Evolutionary conservation across 441 rosid genomes (phyloP), one percentile per base, ranked within the genome.

Genomic region (Gossypium aridum): DNA sequence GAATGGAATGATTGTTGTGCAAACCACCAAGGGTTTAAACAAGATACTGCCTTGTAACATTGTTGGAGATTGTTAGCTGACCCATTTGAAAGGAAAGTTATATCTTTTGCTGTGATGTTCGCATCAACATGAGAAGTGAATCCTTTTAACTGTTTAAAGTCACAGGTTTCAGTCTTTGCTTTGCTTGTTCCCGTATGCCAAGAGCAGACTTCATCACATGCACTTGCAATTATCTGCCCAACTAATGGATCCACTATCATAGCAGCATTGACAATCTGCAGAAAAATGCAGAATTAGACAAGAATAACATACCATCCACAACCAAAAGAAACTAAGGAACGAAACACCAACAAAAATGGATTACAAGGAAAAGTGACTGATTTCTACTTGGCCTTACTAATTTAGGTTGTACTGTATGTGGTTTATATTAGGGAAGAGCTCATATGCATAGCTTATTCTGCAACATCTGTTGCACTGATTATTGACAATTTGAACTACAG

Each of bases 11-110:
- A 85, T 12, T 84, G 85, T 43, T 81, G 39, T 79, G 85, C 73
- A 93, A 96, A 90, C 76, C 80, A 79, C 91, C 87, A 84, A 25
- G 97, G 99, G 72, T 90, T 85, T 64, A 91, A 79, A 85, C 97
- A 95, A 77, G 90, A 83, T 77, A 87, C 88, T 31, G 26, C 55
- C 56, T 79, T 23, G 55, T 26, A 71, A 7, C 59, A 78, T 67
- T 76, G 65, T 55, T 79, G 72, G 16, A 28, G 57, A 67, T 80
- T 70, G 76, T 66, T 64, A 76, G 34, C 60, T 17, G 74, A 75
- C 65, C 77, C 81, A 60, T 81, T 67, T 64, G 83, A 75, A 80
- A 45, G 79, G 37, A 63, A 43, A 56, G 65, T 67, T 47, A 55
- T 69, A 57, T 59, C 47, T 62, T 70, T 72, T 64, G 64, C 56